Evolutionary conservation across 2,329 filamentous ascomycete genomes (phyloP).

Genomic region (Eutypella sp.): DNA sequence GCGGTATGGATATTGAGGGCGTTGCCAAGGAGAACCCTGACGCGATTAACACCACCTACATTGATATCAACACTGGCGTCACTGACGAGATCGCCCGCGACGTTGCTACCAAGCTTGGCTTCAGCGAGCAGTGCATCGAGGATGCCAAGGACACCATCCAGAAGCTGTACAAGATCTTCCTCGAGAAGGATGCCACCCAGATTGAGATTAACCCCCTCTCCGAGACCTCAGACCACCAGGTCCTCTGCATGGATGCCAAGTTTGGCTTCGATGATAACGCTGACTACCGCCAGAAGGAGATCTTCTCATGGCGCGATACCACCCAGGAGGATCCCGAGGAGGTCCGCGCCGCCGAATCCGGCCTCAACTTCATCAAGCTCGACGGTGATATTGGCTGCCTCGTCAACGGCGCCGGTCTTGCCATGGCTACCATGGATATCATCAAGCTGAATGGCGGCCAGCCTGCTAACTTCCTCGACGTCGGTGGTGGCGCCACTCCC

Average conservation of each 20-base stretch:
- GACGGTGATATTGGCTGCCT: constrained; percentile 98
- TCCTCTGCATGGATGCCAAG: constrained; percentile 99
- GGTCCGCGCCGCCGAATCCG: constrained; percentile 90
- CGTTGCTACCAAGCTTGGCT: constrained; percentile 88
- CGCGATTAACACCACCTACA: constrained; percentile 88
- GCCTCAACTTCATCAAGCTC: constrained; percentile 99
- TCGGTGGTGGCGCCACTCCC: constrained; percentile 94
- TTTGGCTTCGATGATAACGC: constrained; percentile 98
- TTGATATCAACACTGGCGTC: constrained; percentile 91
- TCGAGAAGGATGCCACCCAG: constrained; percentile 96
- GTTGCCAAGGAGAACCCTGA: constrained; percentile 97
- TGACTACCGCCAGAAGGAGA: constrained; percentile 94
- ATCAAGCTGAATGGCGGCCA: constrained; percentile 98
- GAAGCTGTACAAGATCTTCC: constrained; percentile 98
- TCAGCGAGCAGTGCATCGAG: constrained; percentile 95
- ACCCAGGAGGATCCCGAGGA: constrained; percentile 96
- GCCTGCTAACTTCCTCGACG: constrained; percentile 98
- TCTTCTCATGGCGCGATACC: constrained; percentile 90
- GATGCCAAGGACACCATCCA: constrained; percentile 95
- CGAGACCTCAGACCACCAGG: constrained; percentile 96
- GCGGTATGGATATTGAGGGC: constrained; percentile 98
- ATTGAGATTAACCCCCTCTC: constrained; percentile 99
- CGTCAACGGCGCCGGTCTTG: constrained; percentile 97
- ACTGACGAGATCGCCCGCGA: constrained; percentile 90
- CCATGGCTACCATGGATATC: constrained; percentile 99